Evolutionary conservation across 345 rosid species (phyloP).

Genomic region (Viola odorata): DNA sequence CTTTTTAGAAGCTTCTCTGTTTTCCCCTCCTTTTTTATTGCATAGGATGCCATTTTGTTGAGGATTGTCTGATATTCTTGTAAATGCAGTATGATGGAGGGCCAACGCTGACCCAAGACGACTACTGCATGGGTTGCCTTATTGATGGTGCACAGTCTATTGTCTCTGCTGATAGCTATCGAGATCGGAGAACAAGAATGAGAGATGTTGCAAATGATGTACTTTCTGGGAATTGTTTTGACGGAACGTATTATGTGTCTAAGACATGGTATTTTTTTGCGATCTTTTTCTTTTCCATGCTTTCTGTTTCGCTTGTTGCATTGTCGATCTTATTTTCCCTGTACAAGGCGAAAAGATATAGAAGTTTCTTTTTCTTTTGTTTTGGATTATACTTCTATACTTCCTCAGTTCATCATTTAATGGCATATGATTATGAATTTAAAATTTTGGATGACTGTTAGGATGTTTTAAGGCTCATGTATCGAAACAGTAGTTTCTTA

Average conservation of each 20-base stretch:
- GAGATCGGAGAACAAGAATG: conserved; percentile 79
- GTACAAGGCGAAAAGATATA: too few species aligned
- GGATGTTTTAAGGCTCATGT: too few species aligned
- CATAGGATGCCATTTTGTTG: conserved; percentile 13
- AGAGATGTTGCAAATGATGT: conserved; percentile 59
- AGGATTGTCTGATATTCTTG: conserved; percentile 14
- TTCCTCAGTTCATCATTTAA: neutral
- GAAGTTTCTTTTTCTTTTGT: neutral
- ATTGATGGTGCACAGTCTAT: conserved; percentile 57
- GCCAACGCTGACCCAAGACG: conserved; percentile 59
- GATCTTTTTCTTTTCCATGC: neutral
- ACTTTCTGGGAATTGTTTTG: conserved; percentile 55
- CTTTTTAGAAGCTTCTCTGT: neutral
- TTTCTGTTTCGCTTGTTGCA: conserved; percentile 8
- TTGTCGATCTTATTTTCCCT: too few species aligned
- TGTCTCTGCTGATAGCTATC: conserved; percentile 82
- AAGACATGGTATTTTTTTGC: conserved; percentile 62
- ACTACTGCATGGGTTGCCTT: conserved; percentile 78
- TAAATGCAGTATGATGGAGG: conserved; percentile 67
- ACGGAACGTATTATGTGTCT: conserved; percentile 70
- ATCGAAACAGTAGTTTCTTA: too few species aligned
- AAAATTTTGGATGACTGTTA: too few species aligned
- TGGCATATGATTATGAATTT: too few species aligned
- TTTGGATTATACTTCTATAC: neutral
- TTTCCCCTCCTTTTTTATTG: neutral